phyloP scores from a whole-genome alignment of 2,329 filamentous ascomycete genomes.

The Neofusicoccum kwambonambiense region DNA sequence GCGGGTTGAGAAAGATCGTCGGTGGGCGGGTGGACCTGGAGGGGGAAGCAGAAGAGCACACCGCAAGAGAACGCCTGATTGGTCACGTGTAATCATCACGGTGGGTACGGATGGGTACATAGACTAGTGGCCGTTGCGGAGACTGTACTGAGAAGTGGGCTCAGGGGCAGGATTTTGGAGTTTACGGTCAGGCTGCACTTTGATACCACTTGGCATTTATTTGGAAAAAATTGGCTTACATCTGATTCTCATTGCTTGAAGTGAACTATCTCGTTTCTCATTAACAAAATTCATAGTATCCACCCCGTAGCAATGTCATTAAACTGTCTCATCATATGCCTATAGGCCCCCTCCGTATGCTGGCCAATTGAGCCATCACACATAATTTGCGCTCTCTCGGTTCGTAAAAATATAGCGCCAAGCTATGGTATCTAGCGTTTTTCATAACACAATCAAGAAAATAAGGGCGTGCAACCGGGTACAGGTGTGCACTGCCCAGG shows the following conservation, averaged over 20 bases:
- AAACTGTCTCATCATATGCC: not conserved
- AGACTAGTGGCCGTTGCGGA: not conserved
- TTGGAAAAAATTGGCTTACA: not conserved
- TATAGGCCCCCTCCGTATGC: not conserved
- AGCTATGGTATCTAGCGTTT: slow-evolving; percentile 1
- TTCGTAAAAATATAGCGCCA: not conserved
- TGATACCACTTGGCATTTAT: not conserved
- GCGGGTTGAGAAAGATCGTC: slow-evolving; percentile 4
- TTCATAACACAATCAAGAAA: slow-evolving; percentile 12
- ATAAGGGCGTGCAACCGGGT: not conserved
- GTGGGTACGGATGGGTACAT: not conserved
- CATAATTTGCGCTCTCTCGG: not conserved
- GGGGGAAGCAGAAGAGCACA: not conserved
- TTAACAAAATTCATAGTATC: not conserved
- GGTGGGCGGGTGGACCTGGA: not conserved
- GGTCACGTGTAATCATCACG: not conserved
- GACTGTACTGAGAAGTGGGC: not conserved
- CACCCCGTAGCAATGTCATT: slow-evolving; percentile 4
- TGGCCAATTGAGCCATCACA: no score
- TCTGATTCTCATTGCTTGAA: not conserved
- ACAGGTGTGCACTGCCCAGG: not conserved
- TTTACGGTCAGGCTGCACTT: no score
- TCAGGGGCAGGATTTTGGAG: not conserved
- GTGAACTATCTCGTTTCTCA: not conserved
- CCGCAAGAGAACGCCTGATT: slow-evolving; percentile 7